Evolutionary conservation across 352 stramenopile genomes (phyloP).

Genomic region (Globisporangium solare): DNA sequence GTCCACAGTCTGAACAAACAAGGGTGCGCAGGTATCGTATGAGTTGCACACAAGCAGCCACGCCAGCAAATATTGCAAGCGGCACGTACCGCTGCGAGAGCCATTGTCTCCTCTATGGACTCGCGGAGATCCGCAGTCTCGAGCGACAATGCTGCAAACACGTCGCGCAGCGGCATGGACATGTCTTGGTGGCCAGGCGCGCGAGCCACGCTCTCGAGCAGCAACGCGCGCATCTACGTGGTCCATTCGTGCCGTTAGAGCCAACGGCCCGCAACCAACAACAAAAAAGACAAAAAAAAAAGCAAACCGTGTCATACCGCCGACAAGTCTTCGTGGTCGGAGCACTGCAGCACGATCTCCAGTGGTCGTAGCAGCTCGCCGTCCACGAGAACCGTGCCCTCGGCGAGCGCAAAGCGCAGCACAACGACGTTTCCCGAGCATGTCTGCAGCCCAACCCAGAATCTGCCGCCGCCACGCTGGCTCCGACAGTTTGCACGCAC

Average conservation of each 20-base stretch:
- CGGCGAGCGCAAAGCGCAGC: slow-evolving; percentile 20
- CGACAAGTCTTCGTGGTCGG: slow-evolving; percentile 46
- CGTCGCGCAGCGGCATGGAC: slow-evolving; percentile 16
- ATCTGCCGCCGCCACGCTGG: slow-evolving; percentile 27
- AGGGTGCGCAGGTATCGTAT: neutral
- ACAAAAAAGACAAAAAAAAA: slow-evolving; percentile 1
- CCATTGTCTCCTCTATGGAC: slow-evolving; percentile 5
- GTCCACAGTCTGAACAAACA: slow-evolving; percentile 24
- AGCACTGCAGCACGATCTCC: slow-evolving; percentile 50
- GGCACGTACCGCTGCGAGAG: slow-evolving; percentile 10
- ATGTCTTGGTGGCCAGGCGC: slow-evolving; percentile 11
- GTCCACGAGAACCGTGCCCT: slow-evolving; percentile 16
- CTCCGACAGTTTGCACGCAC: slow-evolving; percentile 34
- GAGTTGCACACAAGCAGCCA: neutral
- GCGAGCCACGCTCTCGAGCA: slow-evolving; percentile 18
- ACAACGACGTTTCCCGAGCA: slow-evolving; percentile 45
- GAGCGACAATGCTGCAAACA: slow-evolving; percentile 16
- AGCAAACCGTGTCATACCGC: slow-evolving; percentile 29
- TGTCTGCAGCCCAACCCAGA: slow-evolving; percentile 44
- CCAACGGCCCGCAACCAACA: neutral
- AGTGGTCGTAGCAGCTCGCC: slow-evolving; percentile 21
- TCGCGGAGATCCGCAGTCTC: slow-evolving; percentile 7
- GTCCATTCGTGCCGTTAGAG: too few relatives aligned
- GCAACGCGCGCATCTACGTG: slow-evolving; percentile 48
- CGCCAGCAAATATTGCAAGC: neutral